Base-by-base conservation (phyloP, 306 rosid species). In the Lathyrus aphaca region DNA sequence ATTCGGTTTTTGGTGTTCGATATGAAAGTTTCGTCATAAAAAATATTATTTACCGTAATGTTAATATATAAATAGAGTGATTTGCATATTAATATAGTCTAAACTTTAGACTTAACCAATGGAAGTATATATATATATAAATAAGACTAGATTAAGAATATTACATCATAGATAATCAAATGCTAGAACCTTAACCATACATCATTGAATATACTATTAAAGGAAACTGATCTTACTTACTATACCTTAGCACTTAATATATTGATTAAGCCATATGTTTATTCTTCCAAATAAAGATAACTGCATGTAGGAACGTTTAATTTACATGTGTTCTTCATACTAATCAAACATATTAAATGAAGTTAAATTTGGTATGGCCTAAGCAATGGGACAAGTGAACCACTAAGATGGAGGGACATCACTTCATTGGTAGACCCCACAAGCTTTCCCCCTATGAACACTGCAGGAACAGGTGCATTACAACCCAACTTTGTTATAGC, bases 371-470 rank as follows among this genome's bases (percentile, higher is more conserved):
- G 74, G 44, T 73, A 86, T 54, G 91, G 89, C 69, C 74, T 82
- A 4, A 95, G 84, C 42, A 77, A 59, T 63, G 66, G 77, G 64
- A 32, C 77, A 23, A 95, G 86, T 13, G 71, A 66, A 35, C 99
- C 97, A 55, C 94, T 82, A 0, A 95, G 88, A 84, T 95, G 99
- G 35, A 88, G 95, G 32, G 99, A 95, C 99, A 95, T 95, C 73
- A 95, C 94, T 81, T 95, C 99, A 65, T 95, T 95, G 49, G 97
- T 95, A 65, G 99, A 95, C 10, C 99, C 99, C 43, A 95, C 87
- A 1, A 95, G 77, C 59, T 50, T 77, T 29, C 99, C 99, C n/a
- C 87, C 97, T 5, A 95, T 95, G 95, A 91, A 95, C 19, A 95
- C 99, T 0, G 92, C 96, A 0, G 99, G 99, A 8, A 95, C 85